A percentile compares a stretch with the other conserved stretches of the same genome.
phyloP scores from a whole-genome alignment of 2,329 filamentous ascomycete species.

The Aspergillus sp. region DNA sequence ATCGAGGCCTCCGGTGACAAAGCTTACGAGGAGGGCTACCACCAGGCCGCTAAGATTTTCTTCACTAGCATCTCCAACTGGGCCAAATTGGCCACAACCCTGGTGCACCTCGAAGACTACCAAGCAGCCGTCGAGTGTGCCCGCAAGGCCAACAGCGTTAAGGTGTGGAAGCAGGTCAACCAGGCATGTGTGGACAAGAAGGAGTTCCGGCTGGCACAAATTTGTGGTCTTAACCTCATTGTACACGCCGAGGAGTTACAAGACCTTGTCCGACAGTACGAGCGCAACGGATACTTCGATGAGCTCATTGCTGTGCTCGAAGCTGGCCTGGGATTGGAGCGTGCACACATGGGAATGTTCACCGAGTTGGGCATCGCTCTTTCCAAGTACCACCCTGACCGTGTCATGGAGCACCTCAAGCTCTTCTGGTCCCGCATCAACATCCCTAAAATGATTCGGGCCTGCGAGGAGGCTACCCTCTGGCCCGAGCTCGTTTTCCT shows the following conservation, averaged over 20 bases:
- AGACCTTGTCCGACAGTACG: constrained; percentile 93
- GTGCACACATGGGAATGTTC: constrained; percentile 96
- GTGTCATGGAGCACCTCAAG: constrained; percentile 97
- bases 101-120: constrained; percentile 96
- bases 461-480: constrained; percentile 88
- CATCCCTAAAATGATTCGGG: constrained; percentile 92
- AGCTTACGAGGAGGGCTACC: constrained; percentile 89
- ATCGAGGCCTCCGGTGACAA: constrained; percentile 97
- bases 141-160: constrained; percentile 97
- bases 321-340: constrained; percentile 89
- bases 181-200: constrained; percentile 95
- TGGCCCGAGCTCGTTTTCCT: constrained; percentile 98
- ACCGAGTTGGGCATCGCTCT: constrained; percentile 89
- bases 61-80: constrained; percentile 98
- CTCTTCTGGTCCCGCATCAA: constrained; percentile 98
- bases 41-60: constrained; percentile 98
- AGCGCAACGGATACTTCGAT: constrained; percentile 95
- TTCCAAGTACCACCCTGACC: constrained; percentile 91
- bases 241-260: constrained; percentile 95
- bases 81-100: constrained; percentile 96
- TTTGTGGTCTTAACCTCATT: constrained; percentile 97
- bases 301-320: constrained; percentile 94
- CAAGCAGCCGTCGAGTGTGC: constrained; percentile 97
- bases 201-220: constrained; percentile 97
- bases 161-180: constrained; percentile 99